Evolutionary conservation across 805 yeast genomes (phyloP).

Genomic region (Kockiozyma suomiensis): DNA sequence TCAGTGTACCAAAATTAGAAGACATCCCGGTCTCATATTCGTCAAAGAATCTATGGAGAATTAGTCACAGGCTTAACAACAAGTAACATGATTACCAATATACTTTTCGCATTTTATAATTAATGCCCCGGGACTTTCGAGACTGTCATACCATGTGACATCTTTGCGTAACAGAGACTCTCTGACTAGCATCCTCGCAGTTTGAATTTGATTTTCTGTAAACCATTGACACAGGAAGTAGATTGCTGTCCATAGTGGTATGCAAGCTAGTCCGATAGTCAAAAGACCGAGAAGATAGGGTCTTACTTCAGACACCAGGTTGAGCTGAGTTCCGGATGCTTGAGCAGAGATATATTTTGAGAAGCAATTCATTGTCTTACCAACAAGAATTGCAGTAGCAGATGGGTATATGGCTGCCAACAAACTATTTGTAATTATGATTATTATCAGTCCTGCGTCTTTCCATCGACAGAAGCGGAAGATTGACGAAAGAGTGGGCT

Average conservation of each 20-base stretch:
- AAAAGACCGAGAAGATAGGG: conserved; percentile 20
- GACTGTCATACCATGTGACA: conserved; percentile 23
- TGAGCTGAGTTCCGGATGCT: not conserved
- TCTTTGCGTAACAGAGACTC: conserved; percentile 14
- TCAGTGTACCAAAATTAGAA: conserved; percentile 1
- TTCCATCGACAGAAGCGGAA: conserved; percentile 10
- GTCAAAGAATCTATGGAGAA: conserved; percentile 20
- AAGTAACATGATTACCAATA: not conserved
- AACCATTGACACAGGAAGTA: conserved; percentile 20
- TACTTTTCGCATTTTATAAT: conserved; percentile 24
- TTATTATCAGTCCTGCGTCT: conserved; percentile 7
- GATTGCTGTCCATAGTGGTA: conserved; percentile 22
- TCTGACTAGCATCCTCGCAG: conserved; percentile 10
- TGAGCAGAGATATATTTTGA: not conserved
- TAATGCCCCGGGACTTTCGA: conserved; percentile 27
- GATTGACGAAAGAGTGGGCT: conserved; percentile 1
- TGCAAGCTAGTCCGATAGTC: conserved; percentile 3
- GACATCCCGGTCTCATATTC: conserved; percentile 26
- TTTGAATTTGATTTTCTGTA: conserved; percentile 26
- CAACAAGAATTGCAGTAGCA: conserved; percentile 17
- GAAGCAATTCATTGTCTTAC: conserved; percentile 16
- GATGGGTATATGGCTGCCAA: conserved; percentile 18
- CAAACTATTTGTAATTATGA: not conserved
- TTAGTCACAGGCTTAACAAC: not conserved
- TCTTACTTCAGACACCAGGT: conserved; percentile 7